Conservation (phyloP, 495 filamentous ascomycete genomes). For the Podospora didyma region DNA sequence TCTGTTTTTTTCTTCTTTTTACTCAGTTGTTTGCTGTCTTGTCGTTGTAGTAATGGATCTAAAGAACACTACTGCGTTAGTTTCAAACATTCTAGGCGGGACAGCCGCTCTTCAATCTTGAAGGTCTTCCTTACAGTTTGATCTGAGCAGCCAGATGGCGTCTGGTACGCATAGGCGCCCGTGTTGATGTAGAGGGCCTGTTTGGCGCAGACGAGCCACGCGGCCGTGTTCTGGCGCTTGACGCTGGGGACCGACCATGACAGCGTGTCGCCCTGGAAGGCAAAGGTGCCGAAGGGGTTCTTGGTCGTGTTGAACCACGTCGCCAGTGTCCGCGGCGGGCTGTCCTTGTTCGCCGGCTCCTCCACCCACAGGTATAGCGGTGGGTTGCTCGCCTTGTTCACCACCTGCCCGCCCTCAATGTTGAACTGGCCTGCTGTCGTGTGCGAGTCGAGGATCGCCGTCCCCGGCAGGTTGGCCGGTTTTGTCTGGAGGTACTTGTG, state of each 20-base stretch:
- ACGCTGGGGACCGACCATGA: conserved; percentile 48
- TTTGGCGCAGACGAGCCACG: conserved; percentile 54
- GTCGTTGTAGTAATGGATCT: conserved; percentile 35
- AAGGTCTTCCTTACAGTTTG: conserved; percentile 53
- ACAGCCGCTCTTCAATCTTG: too few relatives aligned
- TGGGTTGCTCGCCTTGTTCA: conserved; percentile 44
- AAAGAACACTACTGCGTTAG: not conserved
- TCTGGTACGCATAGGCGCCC: conserved; percentile 55
- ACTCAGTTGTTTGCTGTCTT: conserved; percentile 31
- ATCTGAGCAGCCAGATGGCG: conserved; percentile 54
- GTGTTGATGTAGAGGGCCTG: conserved; percentile 56
- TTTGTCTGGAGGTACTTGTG: conserved; percentile 61
- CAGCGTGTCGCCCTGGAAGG: conserved; percentile 52
- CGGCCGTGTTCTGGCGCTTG: conserved; percentile 49
- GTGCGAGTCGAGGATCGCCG: conserved; percentile 49
- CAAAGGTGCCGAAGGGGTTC: conserved; percentile 56
- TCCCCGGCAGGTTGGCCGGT: conserved; percentile 42
- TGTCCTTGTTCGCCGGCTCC: conserved; percentile 43
- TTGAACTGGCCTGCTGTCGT: conserved; percentile 59
- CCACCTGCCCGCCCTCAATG: conserved; percentile 52
- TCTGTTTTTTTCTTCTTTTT: not conserved
- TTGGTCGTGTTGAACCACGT: conserved; percentile 48
- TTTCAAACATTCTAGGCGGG: too few relatives aligned
- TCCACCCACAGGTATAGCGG: conserved; percentile 44
- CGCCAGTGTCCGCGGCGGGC: conserved; percentile 40